Percentiles rank a stretch among this genome's conserved stretches.
Conservation (phyloP, 2,329 filamentous ascomycete species). For the Exophiala lecanii-corni region DNA sequence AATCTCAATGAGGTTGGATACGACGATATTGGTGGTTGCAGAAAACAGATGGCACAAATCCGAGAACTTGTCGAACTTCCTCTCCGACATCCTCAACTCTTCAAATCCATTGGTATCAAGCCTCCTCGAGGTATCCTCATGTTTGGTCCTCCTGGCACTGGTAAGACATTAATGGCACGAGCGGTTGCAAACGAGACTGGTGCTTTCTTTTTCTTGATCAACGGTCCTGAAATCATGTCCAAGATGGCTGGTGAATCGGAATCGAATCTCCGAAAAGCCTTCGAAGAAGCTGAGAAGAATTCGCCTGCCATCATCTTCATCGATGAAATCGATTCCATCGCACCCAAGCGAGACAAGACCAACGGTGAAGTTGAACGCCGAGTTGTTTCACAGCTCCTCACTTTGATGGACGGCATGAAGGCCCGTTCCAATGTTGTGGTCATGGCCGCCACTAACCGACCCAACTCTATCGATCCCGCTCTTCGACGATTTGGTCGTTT, state of each 20-base stretch:
- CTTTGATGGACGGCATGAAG: slow-evolving; percentile 99
- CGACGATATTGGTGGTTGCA: slow-evolving; percentile 97
- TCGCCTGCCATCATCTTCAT: slow-evolving; percentile 99
- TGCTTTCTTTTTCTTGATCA: slow-evolving; percentile 99
- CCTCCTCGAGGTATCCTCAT: slow-evolving; percentile 96
- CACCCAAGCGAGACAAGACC: slow-evolving; percentile 99
- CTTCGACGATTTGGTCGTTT: slow-evolving; percentile 97
- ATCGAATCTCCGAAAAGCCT: slow-evolving; percentile 97
- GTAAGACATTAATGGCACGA: slow-evolving; percentile 98
- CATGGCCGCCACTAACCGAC: slow-evolving; percentile 98
- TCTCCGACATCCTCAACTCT: slow-evolving; percentile 92
- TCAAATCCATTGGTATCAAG: slow-evolving; percentile 99
- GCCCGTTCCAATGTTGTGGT: slow-evolving; percentile 96
- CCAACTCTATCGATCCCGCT: slow-evolving; percentile 97
- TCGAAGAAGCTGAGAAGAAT: slow-evolving; percentile 99
- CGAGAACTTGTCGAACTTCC: slow-evolving; percentile 97
- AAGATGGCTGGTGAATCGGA: slow-evolving; percentile 99
- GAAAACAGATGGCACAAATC: slow-evolving; percentile 99
- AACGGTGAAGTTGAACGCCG: slow-evolving; percentile 98
- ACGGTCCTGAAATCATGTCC: slow-evolving; percentile 99
- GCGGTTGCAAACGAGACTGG: slow-evolving; percentile 98
- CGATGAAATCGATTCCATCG: slow-evolving; percentile 98
- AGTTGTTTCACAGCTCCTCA: slow-evolving; percentile 93
- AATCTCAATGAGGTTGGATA: slow-evolving; percentile 99
- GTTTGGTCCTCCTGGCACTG: slow-evolving; percentile 93